phyloP scores from a whole-genome alignment of 1,284 basidiomycete genomes.

The Phlebopus sp. region DNA sequence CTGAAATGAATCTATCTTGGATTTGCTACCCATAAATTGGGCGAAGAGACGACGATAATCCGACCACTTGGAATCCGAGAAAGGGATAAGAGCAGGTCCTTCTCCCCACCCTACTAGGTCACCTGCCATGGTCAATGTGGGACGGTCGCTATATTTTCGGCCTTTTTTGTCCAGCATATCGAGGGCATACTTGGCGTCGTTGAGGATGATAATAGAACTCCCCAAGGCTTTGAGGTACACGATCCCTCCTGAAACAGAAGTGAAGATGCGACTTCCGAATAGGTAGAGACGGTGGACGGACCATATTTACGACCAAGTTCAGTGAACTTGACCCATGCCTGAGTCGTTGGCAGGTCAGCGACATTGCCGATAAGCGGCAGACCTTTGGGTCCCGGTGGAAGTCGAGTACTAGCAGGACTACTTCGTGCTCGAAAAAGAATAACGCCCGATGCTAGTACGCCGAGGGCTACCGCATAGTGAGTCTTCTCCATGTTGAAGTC shows the following conservation, averaged over 20 bases:
- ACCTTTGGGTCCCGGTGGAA: conserved; percentile 14
- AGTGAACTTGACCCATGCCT: conserved; percentile 11
- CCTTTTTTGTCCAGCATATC: conserved; percentile 10
- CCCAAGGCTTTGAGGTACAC: conserved; percentile 9
- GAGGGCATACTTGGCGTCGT: conserved; percentile 10
- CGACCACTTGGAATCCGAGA: conserved; percentile 13
- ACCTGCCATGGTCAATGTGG: conserved; percentile 12
- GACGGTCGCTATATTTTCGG: conserved; percentile 3
- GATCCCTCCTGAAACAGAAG: conserved; percentile 8
- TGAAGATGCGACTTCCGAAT: neutral
- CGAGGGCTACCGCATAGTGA: neutral
- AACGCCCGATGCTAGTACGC: neutral
- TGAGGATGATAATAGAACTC: conserved; percentile 12
- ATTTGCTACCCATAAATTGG: conserved; percentile 11
- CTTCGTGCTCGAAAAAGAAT: neutral
- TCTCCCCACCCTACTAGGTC: conserved; percentile 19
- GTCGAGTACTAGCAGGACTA: neutral
- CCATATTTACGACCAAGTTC: conserved; percentile 1
- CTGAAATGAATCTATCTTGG: neutral
- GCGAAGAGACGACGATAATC: conserved; percentile 3
- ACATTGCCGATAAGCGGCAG: conserved; percentile 15
- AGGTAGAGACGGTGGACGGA: conserved; percentile 2
- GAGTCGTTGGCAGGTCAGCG: conserved; percentile 5
- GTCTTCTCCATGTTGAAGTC: neutral
- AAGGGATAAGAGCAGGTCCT: conserved; percentile 16